Evolutionary conservation across 2,329 filamentous ascomycete species (phyloP).

Genomic region (Phyllosticta paracitricarpa): DNA sequence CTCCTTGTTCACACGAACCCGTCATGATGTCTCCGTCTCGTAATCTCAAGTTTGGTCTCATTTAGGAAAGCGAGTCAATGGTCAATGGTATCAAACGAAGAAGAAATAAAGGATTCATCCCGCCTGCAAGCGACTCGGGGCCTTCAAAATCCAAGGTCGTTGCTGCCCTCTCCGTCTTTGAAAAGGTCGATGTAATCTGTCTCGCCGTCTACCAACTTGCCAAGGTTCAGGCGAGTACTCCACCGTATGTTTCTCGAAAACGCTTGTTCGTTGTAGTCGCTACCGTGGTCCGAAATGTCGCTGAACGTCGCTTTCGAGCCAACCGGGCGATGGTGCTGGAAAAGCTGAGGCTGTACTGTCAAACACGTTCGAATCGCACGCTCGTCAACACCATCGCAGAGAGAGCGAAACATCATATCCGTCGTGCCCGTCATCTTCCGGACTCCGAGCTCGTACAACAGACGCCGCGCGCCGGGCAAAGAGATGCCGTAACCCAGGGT

Average conservation of each 20-base stretch:
- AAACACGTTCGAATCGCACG: constrained; percentile 16
- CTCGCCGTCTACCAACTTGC: constrained; percentile 15
- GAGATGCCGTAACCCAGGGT: constrained; percentile 12
- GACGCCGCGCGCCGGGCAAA: constrained; percentile 16
- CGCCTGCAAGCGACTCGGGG: too few relatives aligned
- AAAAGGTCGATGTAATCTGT: constrained; percentile 9
- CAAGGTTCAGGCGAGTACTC: constrained; percentile 19
- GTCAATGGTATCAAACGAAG: too few relatives aligned
- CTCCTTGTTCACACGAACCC: too few relatives aligned
- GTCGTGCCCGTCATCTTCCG: constrained; percentile 19
- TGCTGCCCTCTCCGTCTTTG: not conserved
- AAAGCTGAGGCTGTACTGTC: constrained; percentile 19
- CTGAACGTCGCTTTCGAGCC: constrained; percentile 10
- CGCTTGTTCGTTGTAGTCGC: constrained; percentile 10
- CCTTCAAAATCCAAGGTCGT: not conserved
- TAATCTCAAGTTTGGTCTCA: too few relatives aligned
- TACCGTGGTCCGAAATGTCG: constrained; percentile 18
- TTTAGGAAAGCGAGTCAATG: too few relatives aligned
- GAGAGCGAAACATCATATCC: constrained; percentile 22
- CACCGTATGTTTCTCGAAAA: constrained; percentile 16
- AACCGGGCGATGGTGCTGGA: constrained; percentile 16
- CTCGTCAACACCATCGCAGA: constrained; percentile 19
- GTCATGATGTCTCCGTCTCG: too few relatives aligned
- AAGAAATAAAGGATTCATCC: too few relatives aligned
- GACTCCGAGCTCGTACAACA: constrained; percentile 21